Base-by-base conservation (phyloP, 306 rosid species). In the Prinsepia uniflora region DNA sequence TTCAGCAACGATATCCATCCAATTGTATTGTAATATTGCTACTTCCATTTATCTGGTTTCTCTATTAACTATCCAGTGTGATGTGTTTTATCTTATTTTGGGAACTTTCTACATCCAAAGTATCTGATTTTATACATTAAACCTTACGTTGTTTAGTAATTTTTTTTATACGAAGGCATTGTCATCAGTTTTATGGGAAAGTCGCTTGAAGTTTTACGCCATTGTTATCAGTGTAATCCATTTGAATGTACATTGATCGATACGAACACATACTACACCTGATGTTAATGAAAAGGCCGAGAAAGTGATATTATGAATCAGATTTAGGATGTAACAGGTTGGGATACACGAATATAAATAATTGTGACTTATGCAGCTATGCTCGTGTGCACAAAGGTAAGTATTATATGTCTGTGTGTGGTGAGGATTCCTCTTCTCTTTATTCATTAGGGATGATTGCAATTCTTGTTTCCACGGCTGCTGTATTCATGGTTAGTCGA, bases 1-100 rank as follows among this genome's bases (percentile, higher is more conserved):
- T 71, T 57, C 75, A 24, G 50, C 56, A 57, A 71, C 75, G 44
- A 71, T 71, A n/a, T 24, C 66, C 17, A 70, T 70, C 53, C 44
- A 14, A 42, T 39, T 70, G 66, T 71, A 20, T 44, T 70, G 74
- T 57, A 57, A 69, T 54, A 10, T 69, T 54, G 63, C 52, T 41
- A 3, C 3, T 13, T 34, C 55, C 30, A 45, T 57, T 10, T 43
- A 17, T 56, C 14, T 70, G 55, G 46, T 71, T 71, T 71, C 65
- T 57, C 19, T 56, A 22, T 57, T 70, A 20, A 4, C 73, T 41
- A 43, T 43, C 30, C n/a, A 44, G 36, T 71, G 66, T 44, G 34
- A 44, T 57, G 66, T 71, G 75, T 11, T 48, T 15, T n/a, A 30
- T 50, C 39, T 56, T 22, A 11, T 5, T 10, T 36, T 56, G 24